These are phyloP conservation scores for Tolypocladium paradoxum DNA, from an alignment of 2,329 filamentous ascomycete species.

Conservation along the genomic window DNA sequence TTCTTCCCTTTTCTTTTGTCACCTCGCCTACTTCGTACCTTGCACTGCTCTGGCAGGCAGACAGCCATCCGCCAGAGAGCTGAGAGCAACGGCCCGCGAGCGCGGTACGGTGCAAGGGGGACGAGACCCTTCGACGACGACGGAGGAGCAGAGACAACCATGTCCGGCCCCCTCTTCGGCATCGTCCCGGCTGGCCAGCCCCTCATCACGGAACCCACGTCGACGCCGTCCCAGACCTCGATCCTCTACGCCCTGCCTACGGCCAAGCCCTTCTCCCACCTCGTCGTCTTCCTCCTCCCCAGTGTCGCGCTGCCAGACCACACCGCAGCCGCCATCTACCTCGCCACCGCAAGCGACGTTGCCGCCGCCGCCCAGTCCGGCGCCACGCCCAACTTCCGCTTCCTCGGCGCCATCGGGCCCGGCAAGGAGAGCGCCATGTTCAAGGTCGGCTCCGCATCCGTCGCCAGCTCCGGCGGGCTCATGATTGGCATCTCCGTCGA, in stretches of 20 bases:
- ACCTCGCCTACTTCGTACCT: no score
- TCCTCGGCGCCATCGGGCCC: constrained; percentile 80
- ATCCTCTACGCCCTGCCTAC: constrained; percentile 42
- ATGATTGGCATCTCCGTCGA: constrained; percentile 79
- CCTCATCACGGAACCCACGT: constrained; percentile 42
- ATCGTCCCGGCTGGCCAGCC: constrained; percentile 50
- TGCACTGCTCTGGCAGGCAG: neutral
- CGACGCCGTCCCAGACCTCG: constrained; percentile 41
- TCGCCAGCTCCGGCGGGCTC: constrained; percentile 34
- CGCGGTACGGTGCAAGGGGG: neutral
- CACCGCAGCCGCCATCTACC: constrained; percentile 82
- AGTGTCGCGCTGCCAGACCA: constrained; percentile 60
- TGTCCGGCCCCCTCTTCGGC: constrained; percentile 42
- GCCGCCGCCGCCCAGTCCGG: constrained; percentile 28
- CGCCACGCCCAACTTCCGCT: constrained; percentile 53
- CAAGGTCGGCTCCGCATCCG: constrained; percentile 43
- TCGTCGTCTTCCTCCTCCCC: constrained; percentile 83
- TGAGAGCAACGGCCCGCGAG: neutral
- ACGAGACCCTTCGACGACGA: neutral
- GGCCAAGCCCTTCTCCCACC: constrained; percentile 58
- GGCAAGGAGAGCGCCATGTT: constrained; percentile 92
- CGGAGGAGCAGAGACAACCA: constrained; percentile 11
- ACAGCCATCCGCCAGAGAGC: neutral
- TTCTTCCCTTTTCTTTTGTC: neutral
- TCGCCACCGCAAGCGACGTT: constrained; percentile 44